A percentile compares a stretch with the other conserved stretches of the same genome.
Evolutionary conservation across 2,329 filamentous ascomycete species (phyloP).

Genomic region (Sporothrix sp.): DNA sequence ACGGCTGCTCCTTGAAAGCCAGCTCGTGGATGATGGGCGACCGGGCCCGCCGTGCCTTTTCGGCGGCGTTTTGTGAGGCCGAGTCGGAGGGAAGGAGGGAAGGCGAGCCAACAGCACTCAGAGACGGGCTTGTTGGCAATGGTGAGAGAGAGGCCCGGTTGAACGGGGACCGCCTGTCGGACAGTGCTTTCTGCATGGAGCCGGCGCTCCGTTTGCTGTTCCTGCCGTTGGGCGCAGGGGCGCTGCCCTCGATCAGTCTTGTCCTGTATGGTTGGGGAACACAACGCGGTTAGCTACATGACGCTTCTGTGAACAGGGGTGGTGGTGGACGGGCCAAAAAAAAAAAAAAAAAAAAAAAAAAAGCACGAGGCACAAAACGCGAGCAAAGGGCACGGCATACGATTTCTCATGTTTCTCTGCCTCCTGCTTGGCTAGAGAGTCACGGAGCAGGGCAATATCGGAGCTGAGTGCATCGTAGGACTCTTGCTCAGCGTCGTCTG

Average conservation of each 20-base stretch:
- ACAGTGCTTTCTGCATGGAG: slow-evolving; percentile 17
- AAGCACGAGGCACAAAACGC: background rate
- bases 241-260: slow-evolving; percentile 27
- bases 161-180: slow-evolving; percentile 17
- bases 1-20: slow-evolving; percentile 42
- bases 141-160: slow-evolving; percentile 20
- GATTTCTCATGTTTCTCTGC: slow-evolving; percentile 37
- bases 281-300: slow-evolving; percentile 15
- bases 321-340: background rate
- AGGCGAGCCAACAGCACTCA: slow-evolving; percentile 46
- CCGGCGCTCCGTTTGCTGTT: slow-evolving; percentile 19
- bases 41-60: slow-evolving; percentile 33
- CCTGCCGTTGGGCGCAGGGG: slow-evolving; percentile 16
- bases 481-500: slow-evolving; percentile 20
- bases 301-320: slow-evolving; percentile 4
- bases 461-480: slow-evolving; percentile 32
- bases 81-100: slow-evolving; percentile 39
- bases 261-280: slow-evolving; percentile 25
- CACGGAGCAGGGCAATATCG: slow-evolving; percentile 42
- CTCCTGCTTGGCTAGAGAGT: slow-evolving; percentile 33
- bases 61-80: slow-evolving; percentile 44
- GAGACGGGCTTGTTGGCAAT: slow-evolving; percentile 45
- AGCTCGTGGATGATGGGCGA: slow-evolving; percentile 51
- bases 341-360: background rate
- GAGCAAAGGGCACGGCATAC: slow-evolving; percentile 25